Evolutionary conservation across 805 yeast genomes (phyloP).

Genomic region (Lipomyces spencermartinsiae): DNA sequence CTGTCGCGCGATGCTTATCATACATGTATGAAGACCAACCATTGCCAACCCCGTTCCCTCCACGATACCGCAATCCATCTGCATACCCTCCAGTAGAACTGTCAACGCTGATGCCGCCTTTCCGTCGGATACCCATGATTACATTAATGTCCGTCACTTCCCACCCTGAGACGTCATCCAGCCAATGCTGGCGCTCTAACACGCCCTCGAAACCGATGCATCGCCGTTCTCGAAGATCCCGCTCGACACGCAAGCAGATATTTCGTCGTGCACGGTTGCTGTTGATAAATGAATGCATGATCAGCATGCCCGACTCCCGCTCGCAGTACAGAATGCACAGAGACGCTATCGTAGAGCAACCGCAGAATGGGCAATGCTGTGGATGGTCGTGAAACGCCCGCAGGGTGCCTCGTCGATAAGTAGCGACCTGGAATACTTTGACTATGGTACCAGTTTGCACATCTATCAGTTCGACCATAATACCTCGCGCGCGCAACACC

Average conservation of each 20-base stretch:
- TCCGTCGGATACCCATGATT: constrained; percentile 67
- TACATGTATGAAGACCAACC: not conserved
- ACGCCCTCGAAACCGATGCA: constrained; percentile 84
- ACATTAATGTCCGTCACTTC: constrained; percentile 77
- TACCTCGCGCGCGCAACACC: constrained; percentile 64
- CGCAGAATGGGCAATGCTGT: constrained; percentile 88
- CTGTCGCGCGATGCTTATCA: not conserved
- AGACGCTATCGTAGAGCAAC: constrained; percentile 79
- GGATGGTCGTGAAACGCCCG: constrained; percentile 82
- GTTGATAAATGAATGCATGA: constrained; percentile 74
- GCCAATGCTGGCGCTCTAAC: constrained; percentile 71
- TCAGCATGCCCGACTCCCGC: constrained; percentile 58
- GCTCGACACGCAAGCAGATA: constrained; percentile 86
- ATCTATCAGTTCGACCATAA: constrained; percentile 71
- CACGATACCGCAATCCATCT: constrained; percentile 6
- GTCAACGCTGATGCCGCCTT: constrained; percentile 2
- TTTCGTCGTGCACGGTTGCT: constrained; percentile 77
- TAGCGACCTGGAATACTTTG: constrained; percentile 65
- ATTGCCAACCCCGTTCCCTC: not conserved
- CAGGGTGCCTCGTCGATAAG: constrained; percentile 64
- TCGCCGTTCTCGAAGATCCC: constrained; percentile 90
- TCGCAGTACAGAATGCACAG: constrained; percentile 77
- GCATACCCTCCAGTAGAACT: not conserved
- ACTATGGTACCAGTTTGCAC: constrained; percentile 77
- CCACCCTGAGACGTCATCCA: constrained; percentile 76